Base-by-base conservation (phyloP, 371 early-diverging fungal genomes). In the Neoconidiobolus thromboides region DNA sequence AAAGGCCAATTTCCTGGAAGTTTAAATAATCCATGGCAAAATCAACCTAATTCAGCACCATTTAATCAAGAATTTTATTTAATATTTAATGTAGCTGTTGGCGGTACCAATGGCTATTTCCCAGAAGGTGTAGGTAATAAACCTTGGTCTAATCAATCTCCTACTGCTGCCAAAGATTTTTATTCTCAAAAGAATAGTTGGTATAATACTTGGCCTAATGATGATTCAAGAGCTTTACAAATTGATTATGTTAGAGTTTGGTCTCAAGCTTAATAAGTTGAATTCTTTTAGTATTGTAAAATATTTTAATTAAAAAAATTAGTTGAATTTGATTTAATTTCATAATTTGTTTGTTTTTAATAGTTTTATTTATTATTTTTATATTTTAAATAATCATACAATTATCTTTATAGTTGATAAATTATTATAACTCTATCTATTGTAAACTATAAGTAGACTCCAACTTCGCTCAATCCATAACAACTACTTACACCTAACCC, bases 61-160 rank as follows among this genome's bases (percentile, higher is more conserved):
- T 83, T 83, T 63, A 81, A 83, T 60, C 73, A 78, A 64, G 79
- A 78, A 49, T 79, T 81, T 52, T 77, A 76, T 55, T 43, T 81
- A 49, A 75, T 82, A 39, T 61, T 85, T 60, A 83, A 85, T 60
- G 76, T 85, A 1, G 83, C 85, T 5, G 81, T 82, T 2, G 83
- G 82, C 39, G 83, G 82, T 6, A 74, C 75, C 2, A 74, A 73
- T 54, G 81, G 76, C 0, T 83, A 73, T 61, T 85, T 78, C 69
- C 79, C 80, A 41, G 82, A 82, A 58, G 64, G 65, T 1, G 61
- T 63, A 1, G 68, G 69, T 2, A 56, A 51, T 38, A 71, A 71
- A 39, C 68, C 69, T 10, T 71, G 71, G 71, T 64, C 55, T 46
- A 68, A 71, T 58, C 44, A 53, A 9, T 60, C 60, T 2, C 60